These are phyloP conservation scores for Platismatia glauca DNA, from an alignment of 495 filamentous ascomycete species.

Conservation along the genomic window DNA sequence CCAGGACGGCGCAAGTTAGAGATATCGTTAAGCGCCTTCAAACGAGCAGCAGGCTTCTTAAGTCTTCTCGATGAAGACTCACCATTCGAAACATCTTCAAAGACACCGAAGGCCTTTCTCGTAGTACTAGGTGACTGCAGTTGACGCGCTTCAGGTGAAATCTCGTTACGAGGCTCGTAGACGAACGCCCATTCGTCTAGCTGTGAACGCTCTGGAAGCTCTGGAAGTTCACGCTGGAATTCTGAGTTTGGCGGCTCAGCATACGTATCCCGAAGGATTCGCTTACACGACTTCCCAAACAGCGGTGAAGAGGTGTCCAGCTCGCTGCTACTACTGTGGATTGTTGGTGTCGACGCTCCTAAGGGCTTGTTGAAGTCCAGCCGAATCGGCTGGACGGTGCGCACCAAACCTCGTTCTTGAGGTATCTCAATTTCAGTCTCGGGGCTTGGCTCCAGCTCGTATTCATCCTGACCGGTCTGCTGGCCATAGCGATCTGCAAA, in stretches of 20 bases:
- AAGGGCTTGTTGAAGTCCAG: conserved; percentile 5
- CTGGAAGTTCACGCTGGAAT: not conserved
- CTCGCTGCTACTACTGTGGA: conserved; percentile 8
- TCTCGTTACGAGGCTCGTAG: not conserved
- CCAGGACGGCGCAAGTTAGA: conserved; percentile 9
- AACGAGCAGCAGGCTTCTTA: not conserved
- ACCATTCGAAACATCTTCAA: not conserved
- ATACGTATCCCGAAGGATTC: not conserved
- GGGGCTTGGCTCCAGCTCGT: not conserved
- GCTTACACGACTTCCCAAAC: conserved; percentile 4
- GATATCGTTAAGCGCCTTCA: conserved; percentile 7
- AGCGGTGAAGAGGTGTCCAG: conserved; percentile 11
- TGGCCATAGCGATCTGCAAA: not conserved
- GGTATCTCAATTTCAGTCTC: not conserved
- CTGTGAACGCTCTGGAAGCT: too few relatives aligned
- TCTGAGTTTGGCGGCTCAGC: too few relatives aligned
- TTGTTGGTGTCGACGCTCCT: not conserved
- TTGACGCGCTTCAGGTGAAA: not conserved
- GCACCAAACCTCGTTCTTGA: not conserved
- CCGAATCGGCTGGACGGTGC: not conserved
- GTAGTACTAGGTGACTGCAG: not conserved
- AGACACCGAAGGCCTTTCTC: not conserved
- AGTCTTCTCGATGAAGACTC: too few relatives aligned
- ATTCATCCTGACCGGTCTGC: not conserved
- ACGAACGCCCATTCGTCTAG: not conserved